Conservation (phyloP, 306 rosid species). For the Cucumis hystrix region DNA sequence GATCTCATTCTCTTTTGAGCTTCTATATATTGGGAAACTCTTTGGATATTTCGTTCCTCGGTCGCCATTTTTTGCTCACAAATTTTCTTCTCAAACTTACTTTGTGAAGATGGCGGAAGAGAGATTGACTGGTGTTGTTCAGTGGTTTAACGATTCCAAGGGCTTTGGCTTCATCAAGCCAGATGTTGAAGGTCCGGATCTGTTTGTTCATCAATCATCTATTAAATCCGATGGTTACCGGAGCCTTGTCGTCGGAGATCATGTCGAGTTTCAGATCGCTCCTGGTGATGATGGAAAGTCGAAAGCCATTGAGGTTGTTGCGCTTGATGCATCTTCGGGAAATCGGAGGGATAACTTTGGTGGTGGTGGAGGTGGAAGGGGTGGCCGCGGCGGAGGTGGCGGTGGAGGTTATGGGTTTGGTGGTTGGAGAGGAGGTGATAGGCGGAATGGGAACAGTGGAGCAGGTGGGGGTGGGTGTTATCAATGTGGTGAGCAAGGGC, state of each 20-base stretch:
- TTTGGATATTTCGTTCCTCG: neutral
- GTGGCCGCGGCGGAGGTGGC: conserved; percentile 19
- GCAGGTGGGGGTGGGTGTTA: conserved; percentile 41
- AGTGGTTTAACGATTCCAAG: conserved; percentile 63
- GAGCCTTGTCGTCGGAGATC: conserved; percentile 45
- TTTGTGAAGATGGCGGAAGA: conserved; percentile 46
- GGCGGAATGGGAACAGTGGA: conserved; percentile 37
- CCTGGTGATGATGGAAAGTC: conserved; percentile 49
- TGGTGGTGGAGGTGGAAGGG: conserved; percentile 9
- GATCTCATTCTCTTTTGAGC: neutral
- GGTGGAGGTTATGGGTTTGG: conserved; percentile 25
- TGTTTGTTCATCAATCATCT: conserved; percentile 77
- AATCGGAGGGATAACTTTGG: conserved; percentile 12
- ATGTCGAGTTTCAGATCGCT: conserved; percentile 55
- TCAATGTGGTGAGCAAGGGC: conserved; percentile 55
- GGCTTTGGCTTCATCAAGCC: conserved; percentile 89
- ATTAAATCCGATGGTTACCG: conserved; percentile 85
- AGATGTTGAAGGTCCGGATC: conserved; percentile 60
- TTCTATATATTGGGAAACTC: conserved; percentile 7
- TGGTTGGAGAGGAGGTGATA: conserved; percentile 41
- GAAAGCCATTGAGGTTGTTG: conserved; percentile 69
- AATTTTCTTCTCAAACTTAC: neutral
- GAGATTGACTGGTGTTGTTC: conserved; percentile 61
- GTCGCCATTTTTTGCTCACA: neutral
- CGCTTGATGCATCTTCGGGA: conserved; percentile 43